Base-by-base conservation (phyloP, 805 yeast species). In the Candida andamanensis region DNA sequence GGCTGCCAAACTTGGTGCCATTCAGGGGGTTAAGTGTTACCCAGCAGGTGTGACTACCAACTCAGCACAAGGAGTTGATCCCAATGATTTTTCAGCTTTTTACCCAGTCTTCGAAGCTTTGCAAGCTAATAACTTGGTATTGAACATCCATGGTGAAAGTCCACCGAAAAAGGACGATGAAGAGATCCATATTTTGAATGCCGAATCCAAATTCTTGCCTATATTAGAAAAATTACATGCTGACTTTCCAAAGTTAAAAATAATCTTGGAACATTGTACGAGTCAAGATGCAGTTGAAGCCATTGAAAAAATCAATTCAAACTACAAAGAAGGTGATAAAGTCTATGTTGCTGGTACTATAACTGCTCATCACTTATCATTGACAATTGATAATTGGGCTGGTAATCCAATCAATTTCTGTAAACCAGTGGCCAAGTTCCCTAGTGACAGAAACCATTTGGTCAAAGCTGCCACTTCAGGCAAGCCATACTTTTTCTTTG, bases 11-110 rank as follows among this genome's bases (percentile, higher is more conserved):
- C 49, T 60, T 12, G 79, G 79, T 2, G 78, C 76, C 23, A 78
- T 90, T 34, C 69, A 78, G 18, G 99, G 99, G 35, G 85, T 92
- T 45, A 92, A 92, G 58, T 87, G 95, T 55, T 92, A 92, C 56
- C 99, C 99, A 25, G 97, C 97, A 2, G 99, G 99, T 27, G 99
- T 92, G 19, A 92, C 99, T n/a, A 92, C 99, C 24, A 92, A 92
- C 63, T 86, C 96, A 7, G 59, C 74, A 29, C 84, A 80, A 3
- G 98, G 98, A 30, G 96, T 92, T 15, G 92, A 84, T 55, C 94
- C 94, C 15, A 85, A 87, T 47, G 95, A 90, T 50, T 92, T 92
- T 59, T 74, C 81, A 29, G 78, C 72, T 5, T 92, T 89, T 49
- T 92, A 87, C 55, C 95, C 96, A 4, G 71, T 92, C 7, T 92